Conservation (phyloP, 2,329 filamentous ascomycete genomes). For the Aspergillus japonicus region DNA sequence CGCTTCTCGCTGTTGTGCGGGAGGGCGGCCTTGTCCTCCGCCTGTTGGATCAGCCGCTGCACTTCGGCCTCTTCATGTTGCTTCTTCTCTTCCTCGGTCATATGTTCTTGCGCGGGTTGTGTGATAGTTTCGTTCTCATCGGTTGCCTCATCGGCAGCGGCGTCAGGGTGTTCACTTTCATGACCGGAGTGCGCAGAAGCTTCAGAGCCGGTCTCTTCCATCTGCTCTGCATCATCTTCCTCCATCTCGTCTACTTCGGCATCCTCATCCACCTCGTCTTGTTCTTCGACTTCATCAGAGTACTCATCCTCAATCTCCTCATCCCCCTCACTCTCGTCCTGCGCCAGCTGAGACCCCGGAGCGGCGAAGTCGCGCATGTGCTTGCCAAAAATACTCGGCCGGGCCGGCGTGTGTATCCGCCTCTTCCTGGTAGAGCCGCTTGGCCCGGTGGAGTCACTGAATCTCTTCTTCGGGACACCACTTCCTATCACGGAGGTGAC, state of each 20-base stretch:
- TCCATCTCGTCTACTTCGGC: constrained; percentile 24
- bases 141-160: constrained; percentile 1
- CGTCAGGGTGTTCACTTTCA: constrained; percentile 16
- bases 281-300: constrained; percentile 18
- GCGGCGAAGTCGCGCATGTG: constrained; percentile 56
- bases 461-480: constrained; percentile 42
- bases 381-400: constrained; percentile 44
- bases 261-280: constrained; percentile 21
- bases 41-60: constrained; percentile 46
- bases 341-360: constrained; percentile 47
- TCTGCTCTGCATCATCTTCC: constrained; percentile 14
- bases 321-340: constrained; percentile 26
- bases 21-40: constrained; percentile 44
- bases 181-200: constrained; percentile 15
- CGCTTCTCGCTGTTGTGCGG: constrained; percentile 45
- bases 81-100: constrained; percentile 59
- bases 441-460: constrained; percentile 25
- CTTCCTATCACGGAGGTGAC: constrained; percentile 65
- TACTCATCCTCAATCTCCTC: constrained; percentile 25
- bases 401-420: constrained; percentile 38
- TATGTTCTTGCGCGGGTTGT: constrained; percentile 35
- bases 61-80: constrained; percentile 46
- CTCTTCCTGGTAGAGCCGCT: constrained; percentile 34
- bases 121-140: constrained; percentile 5
- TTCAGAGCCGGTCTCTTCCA: constrained; percentile 14